Evolutionary conservation across 2,329 filamentous ascomycete genomes (phyloP).

Genomic region (Arthroderma sp.): DNA sequence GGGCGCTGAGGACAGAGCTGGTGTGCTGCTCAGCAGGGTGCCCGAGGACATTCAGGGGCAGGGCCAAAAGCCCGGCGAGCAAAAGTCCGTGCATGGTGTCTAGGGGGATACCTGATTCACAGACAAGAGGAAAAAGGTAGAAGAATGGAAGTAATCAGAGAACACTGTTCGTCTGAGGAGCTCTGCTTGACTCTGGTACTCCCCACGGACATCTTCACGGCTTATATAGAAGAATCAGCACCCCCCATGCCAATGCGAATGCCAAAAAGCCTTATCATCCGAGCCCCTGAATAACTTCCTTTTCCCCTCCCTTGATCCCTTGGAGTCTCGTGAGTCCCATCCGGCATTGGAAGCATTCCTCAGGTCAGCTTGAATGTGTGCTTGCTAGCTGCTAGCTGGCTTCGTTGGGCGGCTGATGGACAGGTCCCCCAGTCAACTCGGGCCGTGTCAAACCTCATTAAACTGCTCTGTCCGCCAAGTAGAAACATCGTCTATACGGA

Average conservation of each 20-base stretch:
- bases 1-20: constrained; percentile 1
- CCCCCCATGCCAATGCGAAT: background rate
- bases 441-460: constrained; percentile 1
- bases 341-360: background rate
- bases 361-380: background rate
- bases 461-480: background rate
- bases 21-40: constrained; percentile 1
- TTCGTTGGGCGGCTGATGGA: background rate
- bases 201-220: background rate
- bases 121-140: background rate
- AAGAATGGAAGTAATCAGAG: background rate
- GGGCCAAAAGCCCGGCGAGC: constrained; percentile 6
- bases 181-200: background rate
- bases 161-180: constrained; percentile 3
- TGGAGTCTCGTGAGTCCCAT: background rate
- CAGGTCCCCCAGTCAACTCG: background rate
- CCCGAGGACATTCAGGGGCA: background rate
- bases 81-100: constrained; percentile 5
- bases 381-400: background rate
- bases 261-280: constrained; percentile 2
- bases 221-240: background rate
- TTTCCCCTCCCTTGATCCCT: background rate
- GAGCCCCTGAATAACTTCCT: background rate
- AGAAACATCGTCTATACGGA: background rate
- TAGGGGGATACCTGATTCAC: background rate